phyloP scores from a whole-genome alignment of 2,329 filamentous ascomycete species.

The Massarina eburnea region DNA sequence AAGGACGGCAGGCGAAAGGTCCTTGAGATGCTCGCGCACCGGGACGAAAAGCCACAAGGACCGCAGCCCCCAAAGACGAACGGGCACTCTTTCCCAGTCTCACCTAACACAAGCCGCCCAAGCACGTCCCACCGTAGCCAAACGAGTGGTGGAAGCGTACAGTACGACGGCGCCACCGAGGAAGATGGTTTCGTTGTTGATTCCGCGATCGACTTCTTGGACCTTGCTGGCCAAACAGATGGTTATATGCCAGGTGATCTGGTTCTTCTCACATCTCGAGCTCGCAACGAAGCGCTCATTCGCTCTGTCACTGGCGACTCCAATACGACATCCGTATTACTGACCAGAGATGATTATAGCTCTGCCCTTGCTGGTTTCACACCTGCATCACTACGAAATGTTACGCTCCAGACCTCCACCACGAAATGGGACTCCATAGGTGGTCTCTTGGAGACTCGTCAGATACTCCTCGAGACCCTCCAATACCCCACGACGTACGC shows the following conservation, averaged over 20 bases:
- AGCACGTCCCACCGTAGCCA: constrained; percentile 47
- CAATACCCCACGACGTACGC: constrained; percentile 98
- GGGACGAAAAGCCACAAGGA: constrained; percentile 32
- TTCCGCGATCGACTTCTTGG: constrained; percentile 80
- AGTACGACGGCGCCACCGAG: constrained; percentile 38
- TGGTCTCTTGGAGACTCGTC: constrained; percentile 80
- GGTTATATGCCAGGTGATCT: constrained; percentile 98
- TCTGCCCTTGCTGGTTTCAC: constrained; percentile 89
- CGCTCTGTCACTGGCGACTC: constrained; percentile 63
- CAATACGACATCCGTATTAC: constrained; percentile 52
- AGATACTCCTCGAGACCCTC: constrained; percentile 89
- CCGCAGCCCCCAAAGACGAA: constrained; percentile 22
- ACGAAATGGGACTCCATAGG: constrained; percentile 93
- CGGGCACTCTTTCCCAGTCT: constrained; percentile 36
- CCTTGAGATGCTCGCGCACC: constrained; percentile 73
- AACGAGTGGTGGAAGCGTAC: constrained; percentile 40
- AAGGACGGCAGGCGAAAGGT: constrained; percentile 86
- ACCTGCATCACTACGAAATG: constrained; percentile 89
- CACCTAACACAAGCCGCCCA: constrained; percentile 54
- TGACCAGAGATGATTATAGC: constrained; percentile 77
- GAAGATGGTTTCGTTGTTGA: constrained; percentile 70
- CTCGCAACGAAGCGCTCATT: constrained; percentile 89
- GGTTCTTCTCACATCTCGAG: constrained; percentile 79
- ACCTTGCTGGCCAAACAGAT: constrained; percentile 90
- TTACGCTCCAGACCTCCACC: constrained; percentile 88